Evolutionary conservation across 768 basidiomycete species (phyloP), one percentile per base, ranked within the genome.

Genomic region (Leccinum obscurum): DNA sequence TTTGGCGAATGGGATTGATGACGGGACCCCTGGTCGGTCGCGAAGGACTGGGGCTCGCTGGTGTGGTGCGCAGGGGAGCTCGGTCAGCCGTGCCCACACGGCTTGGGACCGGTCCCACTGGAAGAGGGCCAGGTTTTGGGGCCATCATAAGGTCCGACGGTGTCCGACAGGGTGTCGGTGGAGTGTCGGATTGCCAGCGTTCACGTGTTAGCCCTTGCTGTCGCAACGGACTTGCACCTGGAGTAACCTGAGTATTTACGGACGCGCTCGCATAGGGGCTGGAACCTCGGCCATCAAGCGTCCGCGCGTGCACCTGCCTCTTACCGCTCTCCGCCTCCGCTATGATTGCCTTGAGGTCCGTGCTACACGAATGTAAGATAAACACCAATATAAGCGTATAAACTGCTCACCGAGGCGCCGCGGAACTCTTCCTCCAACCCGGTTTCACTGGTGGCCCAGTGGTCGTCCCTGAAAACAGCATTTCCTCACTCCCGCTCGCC

Each of bases 341-440:
- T 84, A 98, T 92, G 59, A 98, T 84, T 15, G 83, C 75, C 66
- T 89, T 90, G 83, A 98, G 88, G 69, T 96, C 92, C 13, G 87
- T 84, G 24, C 90, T 94, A 61, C 9, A 62, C 11, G 24, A 46
- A n/a, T 41, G 58, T 65, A 37, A 62, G 56, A 58, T 53, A 59
- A 41, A 26, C 62, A 68, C 3, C 55, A 62, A 35, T 55, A 52
- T 57, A 9, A 20, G 54, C 62, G 11, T 34, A 64, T 1, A 35
- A 37, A 48, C 30, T 14, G 74, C 84, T 41, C 66, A 86, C 87
- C 80, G 80, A 57, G 85, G 85, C 0, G 75, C 73, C 7, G 78
- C 78, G 3, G 74, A 64, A 13, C 76, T 72, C 49, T 58, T 66
- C 66, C 84, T 86, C 85, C 84, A 86, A 17, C 77, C 79, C 1